phyloP scores from a whole-genome alignment of 2,329 filamentous ascomycete genomes.

The Ophiostoma australiae region DNA sequence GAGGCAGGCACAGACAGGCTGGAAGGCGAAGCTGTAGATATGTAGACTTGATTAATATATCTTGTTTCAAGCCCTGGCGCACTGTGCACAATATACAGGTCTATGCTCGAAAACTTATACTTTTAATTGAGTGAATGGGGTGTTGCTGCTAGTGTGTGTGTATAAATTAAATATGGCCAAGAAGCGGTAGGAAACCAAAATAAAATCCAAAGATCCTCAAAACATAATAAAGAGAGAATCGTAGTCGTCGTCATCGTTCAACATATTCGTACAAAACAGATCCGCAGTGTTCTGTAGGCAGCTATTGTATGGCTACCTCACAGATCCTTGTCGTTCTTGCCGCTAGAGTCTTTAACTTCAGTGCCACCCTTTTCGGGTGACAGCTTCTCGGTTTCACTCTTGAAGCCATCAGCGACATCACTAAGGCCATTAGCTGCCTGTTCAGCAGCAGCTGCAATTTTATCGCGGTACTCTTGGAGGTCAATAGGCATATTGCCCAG shows the following conservation, averaged over 20 bases:
- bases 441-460: conserved; percentile 23
- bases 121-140: not conserved
- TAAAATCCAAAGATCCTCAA: not conserved
- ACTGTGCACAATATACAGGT: not conserved
- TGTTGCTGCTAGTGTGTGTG: conserved; percentile 2
- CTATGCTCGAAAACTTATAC: not conserved
- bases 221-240: not conserved
- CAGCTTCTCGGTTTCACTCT: not conserved
- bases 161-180: not conserved
- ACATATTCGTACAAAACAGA: not conserved
- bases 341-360: not conserved
- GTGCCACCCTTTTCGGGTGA: not conserved
- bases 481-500: conserved; percentile 26
- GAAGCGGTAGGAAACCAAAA: not conserved
- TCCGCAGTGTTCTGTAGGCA: not conserved
- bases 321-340: conserved; percentile 29
- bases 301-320: not conserved
- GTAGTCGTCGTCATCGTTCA: not conserved
- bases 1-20: not conserved
- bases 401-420: not conserved
- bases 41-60: not conserved
- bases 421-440: not conserved
- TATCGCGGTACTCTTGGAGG: conserved; percentile 26
- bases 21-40: not conserved
- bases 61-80: not conserved